Evolutionary conservation across 140 eudicot species (phyloP), one percentile per base, ranked within the genome.

Genomic region (Erigeron philadelphicus): DNA sequence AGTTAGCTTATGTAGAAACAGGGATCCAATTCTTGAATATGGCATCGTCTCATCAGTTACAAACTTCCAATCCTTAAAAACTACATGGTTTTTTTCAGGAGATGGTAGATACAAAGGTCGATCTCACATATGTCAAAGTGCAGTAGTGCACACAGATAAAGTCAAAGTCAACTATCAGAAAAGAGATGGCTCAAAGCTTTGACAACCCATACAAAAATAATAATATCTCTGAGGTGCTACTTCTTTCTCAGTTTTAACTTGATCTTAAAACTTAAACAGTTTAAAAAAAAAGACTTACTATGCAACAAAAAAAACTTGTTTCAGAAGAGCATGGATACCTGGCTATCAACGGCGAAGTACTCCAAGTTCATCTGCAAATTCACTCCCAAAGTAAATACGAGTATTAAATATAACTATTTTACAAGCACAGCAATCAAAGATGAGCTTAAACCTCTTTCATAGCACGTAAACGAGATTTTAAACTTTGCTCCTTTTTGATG

Each of bases 341-440:
- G 98, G 75, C 90, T 92, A 80, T 92, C 98, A 74, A 92, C 74
- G 60, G 98, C 89, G 64, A 92, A 84, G 78, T 86, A 92, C 81
- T 92, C 98, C 96, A 92, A 81, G 79, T 92, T 92, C 96, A 92
- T 88, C 98, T 92, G 96, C 81, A 86, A 43, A 74, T 70, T 77
- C 55, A 68, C 58, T 46, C 48, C 75, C 11, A 71, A 76, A 64
- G 59, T 81, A 18, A 83, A 65, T 61, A 70, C 7, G 31, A 55
- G 49, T 15, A 58, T 11, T 21, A 63, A 38, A 60, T 58, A 54
- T 52, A 77, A 18, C 18, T 59, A 21, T 66, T 44, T 55, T 8
- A 44, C 54, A 80, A 72, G 35, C 56, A 56, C 16, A 56, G 42
- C 63, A 45, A 66, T 60, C 9, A 57, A 69, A 43, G 47, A 69